Evolutionary conservation across 257 asterid species (phyloP).

Genomic region (Orobanche coerulescens): DNA sequence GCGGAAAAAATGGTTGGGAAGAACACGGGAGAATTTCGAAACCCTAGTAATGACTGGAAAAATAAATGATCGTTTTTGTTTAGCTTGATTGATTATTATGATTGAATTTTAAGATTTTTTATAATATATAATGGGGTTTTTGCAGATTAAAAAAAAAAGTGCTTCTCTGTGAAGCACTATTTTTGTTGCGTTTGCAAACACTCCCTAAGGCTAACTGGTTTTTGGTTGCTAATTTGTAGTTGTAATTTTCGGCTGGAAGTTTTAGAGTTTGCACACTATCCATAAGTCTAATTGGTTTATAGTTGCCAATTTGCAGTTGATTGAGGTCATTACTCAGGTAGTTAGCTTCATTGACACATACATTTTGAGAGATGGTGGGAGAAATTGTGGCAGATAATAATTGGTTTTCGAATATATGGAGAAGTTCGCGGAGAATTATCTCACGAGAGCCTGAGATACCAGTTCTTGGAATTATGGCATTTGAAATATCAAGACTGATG

Average conservation of each 20-base stretch:
- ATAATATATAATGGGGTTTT: neutral
- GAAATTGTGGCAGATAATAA: constrained; percentile 45
- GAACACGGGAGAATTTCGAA: neutral
- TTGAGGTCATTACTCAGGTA: constrained; percentile 24
- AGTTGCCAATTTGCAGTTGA: constrained; percentile 25
- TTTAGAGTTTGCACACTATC: neutral
- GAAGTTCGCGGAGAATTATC: constrained; percentile 43
- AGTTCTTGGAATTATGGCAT: constrained; percentile 54
- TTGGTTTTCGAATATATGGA: constrained; percentile 68
- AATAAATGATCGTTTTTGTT: neutral
- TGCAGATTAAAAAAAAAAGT: neutral
- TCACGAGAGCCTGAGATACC: constrained; percentile 47
- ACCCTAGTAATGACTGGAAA: constrained; percentile 14
- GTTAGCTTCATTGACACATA: constrained; percentile 14
- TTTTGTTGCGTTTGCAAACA: no score
- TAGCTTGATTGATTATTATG: neutral
- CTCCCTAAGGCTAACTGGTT: no score
- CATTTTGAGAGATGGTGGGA: constrained; percentile 43
- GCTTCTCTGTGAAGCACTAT: no score
- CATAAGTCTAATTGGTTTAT: constrained; percentile 7
- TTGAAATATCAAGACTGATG: constrained; percentile 71
- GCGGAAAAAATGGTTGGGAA: neutral
- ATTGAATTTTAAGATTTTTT: neutral
- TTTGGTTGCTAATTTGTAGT: no score
- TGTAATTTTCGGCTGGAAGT: no score